phyloP scores from a whole-genome alignment of 1,284 basidiomycete species.

The Singerocomus rubriflavus region DNA sequence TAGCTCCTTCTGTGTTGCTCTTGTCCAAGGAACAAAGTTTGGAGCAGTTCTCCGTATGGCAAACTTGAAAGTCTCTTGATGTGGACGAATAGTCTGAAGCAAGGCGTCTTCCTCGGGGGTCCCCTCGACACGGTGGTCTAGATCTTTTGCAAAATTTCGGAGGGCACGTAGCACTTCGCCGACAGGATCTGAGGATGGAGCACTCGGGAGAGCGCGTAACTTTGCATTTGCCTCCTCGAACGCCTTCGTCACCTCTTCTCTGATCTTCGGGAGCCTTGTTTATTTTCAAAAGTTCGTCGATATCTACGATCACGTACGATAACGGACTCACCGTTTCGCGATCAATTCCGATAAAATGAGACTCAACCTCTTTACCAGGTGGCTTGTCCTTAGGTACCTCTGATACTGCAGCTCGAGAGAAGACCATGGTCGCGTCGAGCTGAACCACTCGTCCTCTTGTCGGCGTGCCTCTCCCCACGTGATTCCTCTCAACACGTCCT shows the following conservation, averaged over 20 bases:
- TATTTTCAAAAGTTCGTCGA: background rate
- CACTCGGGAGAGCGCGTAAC: constrained; percentile 47
- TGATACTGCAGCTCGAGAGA: constrained; percentile 47
- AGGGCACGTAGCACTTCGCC: constrained; percentile 52
- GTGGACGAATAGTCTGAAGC: constrained; percentile 50
- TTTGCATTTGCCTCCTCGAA: constrained; percentile 38
- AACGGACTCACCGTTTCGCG: constrained; percentile 43
- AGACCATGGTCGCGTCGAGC: constrained; percentile 53
- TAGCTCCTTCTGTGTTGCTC: constrained; percentile 3
- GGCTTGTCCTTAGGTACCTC: constrained; percentile 51
- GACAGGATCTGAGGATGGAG: constrained; percentile 53
- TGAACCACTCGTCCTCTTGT: constrained; percentile 68
- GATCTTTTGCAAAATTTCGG: constrained; percentile 42
- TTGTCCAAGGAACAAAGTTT: constrained; percentile 38
- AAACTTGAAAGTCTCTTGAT: constrained; percentile 45
- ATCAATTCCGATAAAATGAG: constrained; percentile 57
- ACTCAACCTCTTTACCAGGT: constrained; percentile 54
- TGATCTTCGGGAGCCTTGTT: constrained; percentile 61
- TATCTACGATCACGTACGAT: too few relatives aligned
- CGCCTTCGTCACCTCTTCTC: constrained; percentile 45
- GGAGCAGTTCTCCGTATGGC: constrained; percentile 56
- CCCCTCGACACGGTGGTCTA: constrained; percentile 49
- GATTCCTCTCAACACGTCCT: constrained; percentile 51
- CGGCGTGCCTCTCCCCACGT: constrained; percentile 58
- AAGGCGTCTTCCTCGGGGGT: constrained; percentile 48